Conservation (phyloP, 2,329 filamentous ascomycete genomes). For the Pleurostoma richardsiae region DNA sequence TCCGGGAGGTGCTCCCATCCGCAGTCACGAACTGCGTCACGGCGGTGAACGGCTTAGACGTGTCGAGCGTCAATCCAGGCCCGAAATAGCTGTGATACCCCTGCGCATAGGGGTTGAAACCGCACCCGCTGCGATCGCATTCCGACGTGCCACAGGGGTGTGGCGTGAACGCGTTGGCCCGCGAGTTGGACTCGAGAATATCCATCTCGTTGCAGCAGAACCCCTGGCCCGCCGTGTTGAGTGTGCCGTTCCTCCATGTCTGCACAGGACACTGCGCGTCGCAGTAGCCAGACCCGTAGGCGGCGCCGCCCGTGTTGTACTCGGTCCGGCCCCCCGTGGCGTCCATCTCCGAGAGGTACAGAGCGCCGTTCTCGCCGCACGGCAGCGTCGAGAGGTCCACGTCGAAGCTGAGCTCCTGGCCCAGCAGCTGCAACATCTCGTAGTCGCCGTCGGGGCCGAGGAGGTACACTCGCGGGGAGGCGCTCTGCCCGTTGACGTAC, state of each 20-base stretch:
- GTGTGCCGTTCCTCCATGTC: constrained; percentile 30
- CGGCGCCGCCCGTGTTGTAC: constrained; percentile 29
- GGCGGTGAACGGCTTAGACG: constrained; percentile 28
- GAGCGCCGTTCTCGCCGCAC: constrained; percentile 58
- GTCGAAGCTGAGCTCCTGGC: constrained; percentile 59
- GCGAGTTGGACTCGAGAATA: constrained; percentile 52
- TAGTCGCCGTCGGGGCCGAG: constrained; percentile 7
- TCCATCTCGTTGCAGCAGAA: constrained; percentile 47
- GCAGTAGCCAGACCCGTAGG: constrained; percentile 43
- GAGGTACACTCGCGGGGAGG: constrained; percentile 46
- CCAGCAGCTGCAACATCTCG: constrained; percentile 46
- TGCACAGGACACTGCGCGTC: constrained; percentile 30
- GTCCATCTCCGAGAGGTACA: constrained; percentile 27
- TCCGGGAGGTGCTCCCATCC: constrained; percentile 27
- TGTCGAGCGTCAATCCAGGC: constrained; percentile 35
- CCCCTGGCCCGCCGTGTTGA: constrained; percentile 36
- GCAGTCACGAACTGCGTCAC: constrained; percentile 38
- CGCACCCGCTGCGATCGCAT: constrained; percentile 55
- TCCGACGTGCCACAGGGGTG: constrained; percentile 49
- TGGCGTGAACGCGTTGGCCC: constrained; percentile 52
- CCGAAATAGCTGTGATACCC: constrained; percentile 21
- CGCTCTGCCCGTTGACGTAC: constrained; percentile 14
- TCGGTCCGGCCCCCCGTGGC: constrained; percentile 45
- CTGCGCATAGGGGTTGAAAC: constrained; percentile 28
- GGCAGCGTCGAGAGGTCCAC: constrained; percentile 57